Percentiles rank a stretch among this genome's conserved stretches.
Conservation (phyloP, 225 moss, liverwort and hornwort genomes). For the Pseudisothecium myosuroides region DNA sequence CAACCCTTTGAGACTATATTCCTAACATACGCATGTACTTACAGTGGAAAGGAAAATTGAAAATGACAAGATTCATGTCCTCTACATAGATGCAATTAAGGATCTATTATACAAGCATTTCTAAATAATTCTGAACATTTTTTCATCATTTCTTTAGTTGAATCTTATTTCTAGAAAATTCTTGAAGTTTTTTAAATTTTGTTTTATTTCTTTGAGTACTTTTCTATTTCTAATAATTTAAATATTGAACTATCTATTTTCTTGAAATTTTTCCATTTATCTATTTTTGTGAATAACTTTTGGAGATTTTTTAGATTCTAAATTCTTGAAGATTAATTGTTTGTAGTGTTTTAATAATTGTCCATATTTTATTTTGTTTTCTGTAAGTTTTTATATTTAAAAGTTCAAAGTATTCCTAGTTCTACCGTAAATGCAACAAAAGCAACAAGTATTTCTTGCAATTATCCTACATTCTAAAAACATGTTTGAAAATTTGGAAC, state of each 20-base stretch:
- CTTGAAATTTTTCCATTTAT: background rate
- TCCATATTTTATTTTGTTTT: background rate
- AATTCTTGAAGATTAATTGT: accelerated
- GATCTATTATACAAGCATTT: background rate
- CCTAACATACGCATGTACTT: background rate
- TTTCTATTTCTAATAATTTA: background rate
- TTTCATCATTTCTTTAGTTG: too few relatives aligned
- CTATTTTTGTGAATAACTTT: background rate
- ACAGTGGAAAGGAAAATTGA: accelerated
- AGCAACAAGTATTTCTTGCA: background rate
- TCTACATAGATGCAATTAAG: too few relatives aligned
- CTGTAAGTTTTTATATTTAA: too few relatives aligned
- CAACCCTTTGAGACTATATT: background rate
- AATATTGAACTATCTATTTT: background rate
- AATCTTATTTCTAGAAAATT: background rate
- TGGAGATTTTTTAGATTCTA: background rate
- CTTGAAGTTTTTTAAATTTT: background rate
- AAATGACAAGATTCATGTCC: background rate
- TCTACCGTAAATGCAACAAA: background rate
- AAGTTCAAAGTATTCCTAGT: background rate
- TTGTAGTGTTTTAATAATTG: background rate
- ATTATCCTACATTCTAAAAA: background rate
- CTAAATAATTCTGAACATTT: accelerated
- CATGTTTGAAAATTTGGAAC: background rate
- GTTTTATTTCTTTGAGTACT: background rate